phyloP scores from a whole-genome alignment of 2,329 filamentous ascomycete genomes.

The Aspergillus hortae region DNA sequence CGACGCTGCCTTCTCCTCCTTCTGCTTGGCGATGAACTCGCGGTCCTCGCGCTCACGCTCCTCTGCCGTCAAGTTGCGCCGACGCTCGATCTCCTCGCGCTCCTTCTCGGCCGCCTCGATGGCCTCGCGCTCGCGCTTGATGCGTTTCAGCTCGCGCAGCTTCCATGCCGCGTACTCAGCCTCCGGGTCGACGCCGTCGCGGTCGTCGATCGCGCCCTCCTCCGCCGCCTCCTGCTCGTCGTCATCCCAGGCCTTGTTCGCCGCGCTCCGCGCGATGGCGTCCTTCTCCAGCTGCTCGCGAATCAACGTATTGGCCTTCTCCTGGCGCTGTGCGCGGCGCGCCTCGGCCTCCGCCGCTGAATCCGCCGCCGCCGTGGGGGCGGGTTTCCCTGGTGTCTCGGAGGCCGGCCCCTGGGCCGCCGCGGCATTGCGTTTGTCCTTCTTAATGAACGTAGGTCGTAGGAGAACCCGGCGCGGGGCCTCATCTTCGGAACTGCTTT shows the following conservation, averaged over 20 bases:
- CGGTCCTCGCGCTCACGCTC: constrained; percentile 84
- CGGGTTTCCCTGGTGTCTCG: constrained; percentile 12
- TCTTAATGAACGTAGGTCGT: constrained; percentile 66
- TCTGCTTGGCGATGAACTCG: constrained; percentile 71
- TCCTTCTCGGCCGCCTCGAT: constrained; percentile 84
- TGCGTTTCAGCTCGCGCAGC: constrained; percentile 80
- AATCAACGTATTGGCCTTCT: constrained; percentile 72
- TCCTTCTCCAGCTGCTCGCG: constrained; percentile 86
- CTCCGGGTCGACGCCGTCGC: constrained; percentile 79
- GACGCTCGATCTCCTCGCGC: constrained; percentile 81
- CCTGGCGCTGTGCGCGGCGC: constrained; percentile 55
- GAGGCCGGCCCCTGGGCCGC: constrained; percentile 18
- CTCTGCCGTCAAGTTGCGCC: constrained; percentile 79
- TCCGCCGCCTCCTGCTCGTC: constrained; percentile 62
- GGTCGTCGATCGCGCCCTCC: constrained; percentile 78
- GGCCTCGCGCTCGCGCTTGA: constrained; percentile 79
- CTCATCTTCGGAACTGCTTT: constrained; percentile 56
- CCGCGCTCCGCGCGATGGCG: constrained; percentile 67
- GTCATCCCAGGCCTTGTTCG: constrained; percentile 82
- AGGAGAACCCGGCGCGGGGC: constrained; percentile 54
- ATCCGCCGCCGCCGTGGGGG: constrained; percentile 19
- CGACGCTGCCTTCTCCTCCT: constrained; percentile 68
- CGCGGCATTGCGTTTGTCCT: constrained; percentile 53
- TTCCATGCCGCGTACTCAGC: constrained; percentile 93
- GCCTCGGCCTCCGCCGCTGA: constrained; percentile 41